These are phyloP conservation scores for Alternaria gansuensis DNA, from an alignment of 2,329 filamentous ascomycete species.

Conservation along the genomic window DNA sequence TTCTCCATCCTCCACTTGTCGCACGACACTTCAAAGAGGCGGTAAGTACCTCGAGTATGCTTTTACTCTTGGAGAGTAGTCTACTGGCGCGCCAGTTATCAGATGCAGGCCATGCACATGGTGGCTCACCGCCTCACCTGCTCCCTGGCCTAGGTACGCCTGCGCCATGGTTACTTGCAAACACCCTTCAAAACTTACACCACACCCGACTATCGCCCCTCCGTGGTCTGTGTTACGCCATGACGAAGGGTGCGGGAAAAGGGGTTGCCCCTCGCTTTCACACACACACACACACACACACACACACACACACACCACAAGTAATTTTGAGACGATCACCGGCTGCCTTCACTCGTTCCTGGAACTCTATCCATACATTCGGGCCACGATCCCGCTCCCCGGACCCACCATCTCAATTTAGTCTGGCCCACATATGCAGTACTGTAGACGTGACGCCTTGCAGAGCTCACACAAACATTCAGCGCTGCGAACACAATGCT, in stretches of 20 bases:
- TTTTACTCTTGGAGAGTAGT: slow-evolving; percentile 44
- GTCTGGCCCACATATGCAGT: slow-evolving; percentile 34
- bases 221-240: slow-evolving; percentile 31
- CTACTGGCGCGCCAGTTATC: slow-evolving; percentile 30
- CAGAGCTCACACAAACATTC: slow-evolving; percentile 14
- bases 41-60: slow-evolving; percentile 41
- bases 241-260: slow-evolving; percentile 40
- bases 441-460: slow-evolving; percentile 25
- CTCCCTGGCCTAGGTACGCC: slow-evolving; percentile 3
- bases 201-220: slow-evolving; percentile 24
- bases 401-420: slow-evolving; percentile 43
- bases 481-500: slow-evolving; percentile 9
- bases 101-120: slow-evolving; percentile 33
- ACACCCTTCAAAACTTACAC: slow-evolving; percentile 15
- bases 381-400: slow-evolving; percentile 49
- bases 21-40: slow-evolving; percentile 44
- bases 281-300: neutral
- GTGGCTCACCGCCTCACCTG: slow-evolving; percentile 40
- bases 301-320: slow-evolving; percentile 27
- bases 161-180: slow-evolving; percentile 33
- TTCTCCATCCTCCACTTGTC: slow-evolving; percentile 26
- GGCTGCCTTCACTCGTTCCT: slow-evolving; percentile 47
- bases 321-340: slow-evolving; percentile 47
- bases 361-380: slow-evolving; percentile 45
- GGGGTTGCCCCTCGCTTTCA: slow-evolving; percentile 30